Evolutionary conservation across 805 yeast genomes (phyloP), one percentile per base, ranked within the genome.

Genomic region (Candida palmyrensis): DNA sequence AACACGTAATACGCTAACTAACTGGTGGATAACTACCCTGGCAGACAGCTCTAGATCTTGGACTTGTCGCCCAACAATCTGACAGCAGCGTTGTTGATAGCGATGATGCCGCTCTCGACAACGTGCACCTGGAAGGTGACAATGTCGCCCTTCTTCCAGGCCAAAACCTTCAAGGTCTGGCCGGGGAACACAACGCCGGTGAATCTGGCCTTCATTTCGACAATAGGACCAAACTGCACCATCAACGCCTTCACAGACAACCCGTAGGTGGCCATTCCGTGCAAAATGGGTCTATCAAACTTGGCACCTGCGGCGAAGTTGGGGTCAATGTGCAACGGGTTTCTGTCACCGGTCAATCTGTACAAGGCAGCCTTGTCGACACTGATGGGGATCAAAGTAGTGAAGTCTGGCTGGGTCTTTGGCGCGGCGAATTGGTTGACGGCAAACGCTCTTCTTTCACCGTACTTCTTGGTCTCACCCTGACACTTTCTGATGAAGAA

Each of bases 271-370:
- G 94, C 83, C 60, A 90, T 73, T 27, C 98, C 98, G 62, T 90
- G 98, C 44, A 90, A 72, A 47, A 90, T 90, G 30, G 98, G 98
- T 35, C 67, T 64, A 30, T 77, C 78, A 57, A 90, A 90, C 40
- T 82, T 82, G 30, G 90, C 97, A 37, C 84, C 84, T 42, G 79
- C 75, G 11, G 97, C 97, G 61, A 89, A 82, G 19, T 57, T 68
- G 13, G 97, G 97, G 63, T 90, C 97, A 54, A 90, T 81, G 66
- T 89, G 98, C 48, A 90, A 73, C 39, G 98, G 98, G 60, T 90
- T 90, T 59, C 79, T 80, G 67, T 90, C 98, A 35, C 96, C 97
- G 40, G 90, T 81, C 40, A 90, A 68, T 57, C 98, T 77, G 67
- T 90, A 90, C 36, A 89, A 61, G 3, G 95, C 86, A 29, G 97